phyloP scores from a whole-genome alignment of 139 green algal species.

The Pleodorina starrii region DNA sequence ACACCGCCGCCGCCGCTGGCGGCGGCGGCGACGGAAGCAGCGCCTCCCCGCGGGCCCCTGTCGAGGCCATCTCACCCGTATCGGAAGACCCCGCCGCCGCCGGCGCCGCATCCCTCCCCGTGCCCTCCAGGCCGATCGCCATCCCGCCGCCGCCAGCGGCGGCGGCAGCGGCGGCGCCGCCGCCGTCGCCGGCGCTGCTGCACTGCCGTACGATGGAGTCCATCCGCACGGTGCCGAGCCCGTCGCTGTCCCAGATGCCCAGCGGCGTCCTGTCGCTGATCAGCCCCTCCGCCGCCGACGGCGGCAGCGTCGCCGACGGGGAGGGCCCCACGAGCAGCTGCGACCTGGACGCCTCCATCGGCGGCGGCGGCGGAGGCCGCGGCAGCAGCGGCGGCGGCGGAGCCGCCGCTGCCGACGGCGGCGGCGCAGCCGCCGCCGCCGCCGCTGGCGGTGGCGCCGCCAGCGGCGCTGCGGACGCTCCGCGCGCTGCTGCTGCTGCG shows the following conservation, averaged over 20 bases:
- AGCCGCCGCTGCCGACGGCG: background rate
- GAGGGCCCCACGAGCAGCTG: background rate
- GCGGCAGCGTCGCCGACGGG: background rate
- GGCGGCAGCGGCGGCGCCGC: no score
- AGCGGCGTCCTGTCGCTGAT: background rate
- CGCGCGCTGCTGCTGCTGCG: background rate
- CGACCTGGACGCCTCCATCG: background rate
- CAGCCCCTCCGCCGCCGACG: constrained; percentile 22
- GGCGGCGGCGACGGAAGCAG: background rate
- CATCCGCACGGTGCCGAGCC: constrained; percentile 7
- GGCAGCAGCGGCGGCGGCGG: background rate
- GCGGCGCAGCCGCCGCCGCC: background rate
- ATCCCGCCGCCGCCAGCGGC: background rate
- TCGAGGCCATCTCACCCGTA: no score
- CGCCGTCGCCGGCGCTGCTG: background rate
- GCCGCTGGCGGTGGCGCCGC: no score
- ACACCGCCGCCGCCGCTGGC: background rate
- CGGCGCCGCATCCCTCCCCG: background rate
- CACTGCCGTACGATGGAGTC: constrained; percentile 1
- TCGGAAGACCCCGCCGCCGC: background rate
- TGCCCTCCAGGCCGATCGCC: background rate
- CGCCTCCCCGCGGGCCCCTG: no score
- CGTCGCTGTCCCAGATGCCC: constrained; percentile 21
- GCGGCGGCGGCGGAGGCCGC: background rate
- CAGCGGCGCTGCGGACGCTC: background rate